Evolutionary conservation across 768 basidiomycete species (phyloP), one percentile per base, ranked within the genome.

Genomic region (Kwoniella heveanensis): DNA sequence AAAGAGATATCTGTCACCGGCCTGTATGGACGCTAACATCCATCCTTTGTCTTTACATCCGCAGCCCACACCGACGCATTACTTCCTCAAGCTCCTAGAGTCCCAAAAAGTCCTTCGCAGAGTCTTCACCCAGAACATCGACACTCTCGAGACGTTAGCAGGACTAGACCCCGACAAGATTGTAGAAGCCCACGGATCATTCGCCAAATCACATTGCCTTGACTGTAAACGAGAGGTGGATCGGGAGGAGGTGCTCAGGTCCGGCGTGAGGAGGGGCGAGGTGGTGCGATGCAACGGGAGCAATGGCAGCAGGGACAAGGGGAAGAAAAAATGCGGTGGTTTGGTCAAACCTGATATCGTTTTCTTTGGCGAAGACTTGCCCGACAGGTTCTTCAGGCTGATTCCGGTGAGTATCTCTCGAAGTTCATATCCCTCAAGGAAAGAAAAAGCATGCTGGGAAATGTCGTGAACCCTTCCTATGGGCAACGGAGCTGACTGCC

Each of bases 101-200:
- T 81, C 86, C 36, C 88, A 90, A 68, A 77, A 78, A 0, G 82
- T 89, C 17, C 85, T 99, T 1, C 85, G 86, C 65, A 62, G 77
- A 15, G 69, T 79, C 51, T 81, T 80, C 69, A 75, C 80, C 15
- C 80, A 81, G 60, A 81, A 81, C 57, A 81, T 92, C 59, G 94
- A 97, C 77, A 94, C 92, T 0, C 85, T 97, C 15, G 95, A 97
- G 76, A 85, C 90, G 1, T 84, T 86, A 5, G 91, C 92, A 0
- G 91, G 91, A 5, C 84, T 96, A 0, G 87, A 90, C 0, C 83
- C 79, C 0, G 80, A 85, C 30, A 87, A 87, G 76, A 87, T 98
- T 64, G 84, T 98, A 52, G 95, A 98, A 81, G 96, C 96, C 0
- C 96, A 99, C 73, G 96, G 95, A 2, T 93, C 90, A 69, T 99